phyloP scores from a whole-genome alignment of 1,284 basidiomycete genomes.

The Abortiporus biennis region DNA sequence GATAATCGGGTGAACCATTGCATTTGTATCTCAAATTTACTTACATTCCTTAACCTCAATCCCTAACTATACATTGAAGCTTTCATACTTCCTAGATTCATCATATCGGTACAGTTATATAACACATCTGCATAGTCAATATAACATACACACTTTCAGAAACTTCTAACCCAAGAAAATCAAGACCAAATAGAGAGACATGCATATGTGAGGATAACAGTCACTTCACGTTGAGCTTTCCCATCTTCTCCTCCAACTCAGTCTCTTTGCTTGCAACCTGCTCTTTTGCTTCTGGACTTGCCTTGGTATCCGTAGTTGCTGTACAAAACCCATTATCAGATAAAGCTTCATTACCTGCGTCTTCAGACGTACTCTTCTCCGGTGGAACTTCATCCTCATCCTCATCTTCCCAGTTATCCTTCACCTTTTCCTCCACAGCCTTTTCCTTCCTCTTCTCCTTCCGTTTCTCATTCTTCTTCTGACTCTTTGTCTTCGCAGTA shows the following conservation, averaged over 20 bases:
- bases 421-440: slow-evolving; percentile 36
- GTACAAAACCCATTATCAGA: slow-evolving; percentile 3
- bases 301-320: slow-evolving; percentile 10
- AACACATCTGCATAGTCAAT: too few relatives aligned
- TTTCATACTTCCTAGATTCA: background rate
- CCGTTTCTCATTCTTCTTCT: slow-evolving; percentile 77
- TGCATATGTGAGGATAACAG: too few relatives aligned
- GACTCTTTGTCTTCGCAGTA: slow-evolving; percentile 43
- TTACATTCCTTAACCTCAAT: background rate
- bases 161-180: too few relatives aligned
- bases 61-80: background rate
- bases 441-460: slow-evolving; percentile 62
- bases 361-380: slow-evolving; percentile 11
- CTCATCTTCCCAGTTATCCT: slow-evolving; percentile 76
- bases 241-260: slow-evolving; percentile 26
- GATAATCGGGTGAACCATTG: background rate
- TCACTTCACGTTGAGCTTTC: slow-evolving; percentile 35
- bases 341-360: slow-evolving; percentile 10
- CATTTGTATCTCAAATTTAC: background rate
- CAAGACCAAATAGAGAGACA: too few relatives aligned
- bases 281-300: slow-evolving; percentile 12
- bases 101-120: slow-evolving; percentile 6
- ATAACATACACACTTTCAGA: too few relatives aligned
- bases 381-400: slow-evolving; percentile 41
- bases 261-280: slow-evolving; percentile 5